Conservation (phyloP, 257 asterid genomes). For the Mentha longifolia region DNA sequence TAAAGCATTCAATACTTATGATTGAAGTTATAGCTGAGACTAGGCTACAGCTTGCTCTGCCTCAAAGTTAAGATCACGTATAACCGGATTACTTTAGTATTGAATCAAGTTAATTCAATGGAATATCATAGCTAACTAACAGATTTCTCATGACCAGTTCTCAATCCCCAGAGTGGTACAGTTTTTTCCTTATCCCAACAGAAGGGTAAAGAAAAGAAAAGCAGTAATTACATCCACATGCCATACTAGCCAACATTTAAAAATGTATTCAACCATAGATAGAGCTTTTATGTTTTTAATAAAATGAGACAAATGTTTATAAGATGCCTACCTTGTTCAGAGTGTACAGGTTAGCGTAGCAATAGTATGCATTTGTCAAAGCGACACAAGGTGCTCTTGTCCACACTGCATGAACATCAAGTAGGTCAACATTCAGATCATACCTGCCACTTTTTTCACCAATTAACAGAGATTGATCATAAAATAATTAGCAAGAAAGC, state of each 20-base stretch:
- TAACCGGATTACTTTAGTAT: not conserved
- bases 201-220: not conserved
- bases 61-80: constrained; percentile 9
- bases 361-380: constrained; percentile 97
- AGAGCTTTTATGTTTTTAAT: not conserved
- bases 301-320: constrained; percentile 8
- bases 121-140: not conserved
- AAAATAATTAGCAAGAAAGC: constrained; percentile 29
- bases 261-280: not conserved
- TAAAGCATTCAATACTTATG: not conserved
- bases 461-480: constrained; percentile 28
- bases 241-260: not conserved
- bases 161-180: not conserved
- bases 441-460: constrained; percentile 50
- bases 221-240: not conserved
- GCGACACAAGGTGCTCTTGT: constrained; percentile 99
- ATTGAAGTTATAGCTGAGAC: not conserved
- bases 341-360: constrained; percentile 93
- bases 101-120: not conserved
- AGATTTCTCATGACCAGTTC: not conserved
- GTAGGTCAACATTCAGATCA: constrained; percentile 92
- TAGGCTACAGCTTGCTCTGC: not conserved
- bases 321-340: constrained; percentile 70
- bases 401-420: constrained; percentile 99
- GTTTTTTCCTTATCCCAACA: constrained; percentile 9